Conservation (phyloP, 2,329 filamentous ascomycete genomes). For the Colletotrichum musae region DNA sequence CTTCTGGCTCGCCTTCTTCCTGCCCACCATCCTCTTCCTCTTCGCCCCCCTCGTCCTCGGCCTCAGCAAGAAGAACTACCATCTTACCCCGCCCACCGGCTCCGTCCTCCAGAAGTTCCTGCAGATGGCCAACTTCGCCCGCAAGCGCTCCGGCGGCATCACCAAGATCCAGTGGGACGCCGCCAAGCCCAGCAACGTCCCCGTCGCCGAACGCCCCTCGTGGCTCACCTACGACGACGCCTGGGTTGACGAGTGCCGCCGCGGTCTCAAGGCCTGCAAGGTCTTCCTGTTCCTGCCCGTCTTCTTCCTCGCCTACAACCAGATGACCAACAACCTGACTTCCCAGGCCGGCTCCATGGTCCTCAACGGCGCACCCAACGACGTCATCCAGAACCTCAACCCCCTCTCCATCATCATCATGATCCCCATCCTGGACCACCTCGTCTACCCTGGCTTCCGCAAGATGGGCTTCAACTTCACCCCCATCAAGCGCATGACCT, state of each 20-base stretch:
- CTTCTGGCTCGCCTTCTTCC: conserved; percentile 80
- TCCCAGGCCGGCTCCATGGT: conserved; percentile 77
- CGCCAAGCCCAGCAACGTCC: conserved; percentile 76
- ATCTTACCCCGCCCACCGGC: conserved; percentile 75
- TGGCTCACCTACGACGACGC: conserved; percentile 90
- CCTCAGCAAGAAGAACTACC: conserved; percentile 73
- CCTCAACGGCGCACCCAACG: conserved; percentile 81
- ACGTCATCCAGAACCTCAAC: conserved; percentile 82
- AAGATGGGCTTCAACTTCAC: conserved; percentile 76
- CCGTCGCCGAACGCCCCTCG: conserved; percentile 66
- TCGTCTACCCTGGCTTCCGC: conserved; percentile 78
- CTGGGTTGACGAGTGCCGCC: conserved; percentile 84
- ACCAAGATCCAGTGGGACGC: conserved; percentile 78
- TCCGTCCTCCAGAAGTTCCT: conserved; percentile 80
- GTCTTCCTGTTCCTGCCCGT: conserved; percentile 81
- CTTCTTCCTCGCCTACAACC: conserved; percentile 72
- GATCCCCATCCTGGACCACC: conserved; percentile 78
- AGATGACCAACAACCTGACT: conserved; percentile 73
- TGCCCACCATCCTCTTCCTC: conserved; percentile 77
- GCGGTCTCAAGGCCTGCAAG: conserved; percentile 78
- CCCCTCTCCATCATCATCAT: conserved; percentile 83
- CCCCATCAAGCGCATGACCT: conserved; percentile 82
- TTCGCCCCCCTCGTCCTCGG: conserved; percentile 73
- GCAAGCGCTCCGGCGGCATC: conserved; percentile 74
- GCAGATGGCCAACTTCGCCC: conserved; percentile 71